phyloP scores from a whole-genome alignment of 352 stramenopile genomes.

The Globisporangium recalcitrans region DNA sequence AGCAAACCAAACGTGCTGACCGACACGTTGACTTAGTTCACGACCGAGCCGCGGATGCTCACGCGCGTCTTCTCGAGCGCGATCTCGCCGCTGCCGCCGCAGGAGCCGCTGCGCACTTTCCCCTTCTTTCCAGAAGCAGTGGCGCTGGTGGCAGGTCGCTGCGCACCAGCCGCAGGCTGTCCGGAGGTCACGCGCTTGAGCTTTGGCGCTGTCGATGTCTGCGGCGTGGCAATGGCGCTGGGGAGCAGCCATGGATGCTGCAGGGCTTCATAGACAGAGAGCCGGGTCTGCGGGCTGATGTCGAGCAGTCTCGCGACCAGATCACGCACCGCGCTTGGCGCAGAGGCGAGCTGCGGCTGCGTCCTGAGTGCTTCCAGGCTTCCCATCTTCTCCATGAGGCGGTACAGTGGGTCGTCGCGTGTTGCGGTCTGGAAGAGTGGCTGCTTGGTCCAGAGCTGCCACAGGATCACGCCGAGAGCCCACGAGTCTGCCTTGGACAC shows the following conservation, averaged over 20 bases:
- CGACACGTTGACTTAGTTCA: not conserved
- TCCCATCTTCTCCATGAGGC: conserved; percentile 28
- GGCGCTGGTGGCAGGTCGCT: not conserved
- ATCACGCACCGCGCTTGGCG: conserved; percentile 30
- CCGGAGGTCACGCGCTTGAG: conserved; percentile 4
- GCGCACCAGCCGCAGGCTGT: not conserved
- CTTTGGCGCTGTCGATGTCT: not conserved
- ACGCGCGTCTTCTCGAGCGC: conserved; percentile 56
- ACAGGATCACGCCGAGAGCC: conserved; percentile 70
- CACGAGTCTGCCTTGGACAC: conserved; percentile 58
- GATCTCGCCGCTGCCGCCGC: conserved; percentile 50
- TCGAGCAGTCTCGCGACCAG: conserved; percentile 49
- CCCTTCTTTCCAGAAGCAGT: conserved; percentile 18
- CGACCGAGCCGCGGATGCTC: conserved; percentile 22
- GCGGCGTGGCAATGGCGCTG: no score
- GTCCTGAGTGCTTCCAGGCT: conserved; percentile 24
- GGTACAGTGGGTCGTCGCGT: conserved; percentile 44
- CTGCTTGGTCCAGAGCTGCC: conserved; percentile 57
- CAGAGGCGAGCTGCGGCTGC: conserved; percentile 19
- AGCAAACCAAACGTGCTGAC: no score
- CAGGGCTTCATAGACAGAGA: conserved; percentile 46
- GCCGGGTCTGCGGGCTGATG: conserved; percentile 32
- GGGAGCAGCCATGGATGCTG: conserved; percentile 46
- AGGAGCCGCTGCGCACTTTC: conserved; percentile 19
- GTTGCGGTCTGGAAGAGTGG: conserved; percentile 41